Conservation (phyloP, 371 early-diverging fungal genomes). For the Funneliformis caledonium region DNA sequence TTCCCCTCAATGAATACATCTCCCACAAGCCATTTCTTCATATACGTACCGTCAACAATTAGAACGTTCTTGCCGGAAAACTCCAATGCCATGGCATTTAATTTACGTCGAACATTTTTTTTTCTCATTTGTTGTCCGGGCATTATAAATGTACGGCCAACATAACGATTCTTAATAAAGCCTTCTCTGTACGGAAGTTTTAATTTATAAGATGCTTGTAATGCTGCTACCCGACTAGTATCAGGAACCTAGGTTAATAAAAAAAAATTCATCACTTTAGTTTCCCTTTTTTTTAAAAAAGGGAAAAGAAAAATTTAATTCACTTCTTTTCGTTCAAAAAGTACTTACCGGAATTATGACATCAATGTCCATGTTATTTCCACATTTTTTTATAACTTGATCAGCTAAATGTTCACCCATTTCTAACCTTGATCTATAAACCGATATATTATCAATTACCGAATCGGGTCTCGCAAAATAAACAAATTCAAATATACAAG, state of each 20-base stretch:
- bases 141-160: conserved; percentile 98
- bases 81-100: conserved; percentile 96
- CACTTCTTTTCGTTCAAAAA: too few species aligned
- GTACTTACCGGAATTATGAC: conserved; percentile 90
- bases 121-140: conserved; percentile 92
- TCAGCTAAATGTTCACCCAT: conserved; percentile 97
- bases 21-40: not conserved
- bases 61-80: conserved; percentile 94
- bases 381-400: conserved; percentile 71
- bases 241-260: conserved; percentile 78
- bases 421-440: conserved; percentile 94
- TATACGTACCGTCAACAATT: conserved; percentile 85
- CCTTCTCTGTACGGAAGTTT: conserved; percentile 94
- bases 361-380: conserved; percentile 84
- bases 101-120: conserved; percentile 94
- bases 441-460: conserved; percentile 96
- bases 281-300: conserved; percentile 1
- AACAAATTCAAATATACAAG: conserved; percentile 98
- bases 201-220: conserved; percentile 88
- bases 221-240: conserved; percentile 91
- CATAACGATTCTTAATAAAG: conserved; percentile 97
- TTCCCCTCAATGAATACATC: not conserved
- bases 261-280: conserved; percentile 7
- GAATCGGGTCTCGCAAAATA: conserved; percentile 98
- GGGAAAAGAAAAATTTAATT: not conserved